A percentile compares a stretch with the other conserved stretches of the same genome.
phyloP scores from a whole-genome alignment of 805 yeast genomes.

The Starmerella lactis-condensi region DNA sequence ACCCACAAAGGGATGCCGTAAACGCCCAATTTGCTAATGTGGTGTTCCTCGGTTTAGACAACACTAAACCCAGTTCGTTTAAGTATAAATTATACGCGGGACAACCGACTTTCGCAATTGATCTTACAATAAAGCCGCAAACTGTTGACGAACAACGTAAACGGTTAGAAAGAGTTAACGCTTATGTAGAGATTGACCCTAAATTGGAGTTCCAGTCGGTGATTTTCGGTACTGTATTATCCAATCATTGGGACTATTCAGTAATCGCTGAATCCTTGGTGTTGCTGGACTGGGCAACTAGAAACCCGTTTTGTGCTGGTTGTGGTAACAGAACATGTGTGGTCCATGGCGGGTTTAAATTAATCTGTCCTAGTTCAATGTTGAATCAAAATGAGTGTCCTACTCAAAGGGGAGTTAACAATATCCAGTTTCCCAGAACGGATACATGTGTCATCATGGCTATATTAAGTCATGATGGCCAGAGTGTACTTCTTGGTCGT shows the following conservation, averaged over 20 bases:
- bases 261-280: conserved; percentile 65
- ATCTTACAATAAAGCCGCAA: conserved; percentile 15
- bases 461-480: conserved; percentile 40
- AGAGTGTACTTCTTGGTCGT: conserved; percentile 52
- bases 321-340: conserved; percentile 41
- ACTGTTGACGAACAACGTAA: conserved; percentile 9
- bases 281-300: conserved; percentile 66
- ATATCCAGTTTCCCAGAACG: conserved; percentile 78
- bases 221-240: conserved; percentile 7
- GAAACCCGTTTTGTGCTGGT: conserved; percentile 66
- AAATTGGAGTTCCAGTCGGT: conserved; percentile 5
- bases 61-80: conserved; percentile 16
- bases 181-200: not conserved
- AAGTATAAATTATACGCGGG: conserved; percentile 19
- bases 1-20: conserved; percentile 21
- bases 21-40: conserved; percentile 17
- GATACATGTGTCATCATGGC: conserved; percentile 80
- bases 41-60: conserved; percentile 36
- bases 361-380: conserved; percentile 20
- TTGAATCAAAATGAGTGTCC: conserved; percentile 20
- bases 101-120: conserved; percentile 26
- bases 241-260: conserved; percentile 32
- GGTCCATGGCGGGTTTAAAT: conserved; percentile 28
- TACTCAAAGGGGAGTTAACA: conserved; percentile 35
- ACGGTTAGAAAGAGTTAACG: conserved; percentile 10